Evolutionary conservation across 768 basidiomycete genomes (phyloP).

Genomic region (Boletellus ananas): DNA sequence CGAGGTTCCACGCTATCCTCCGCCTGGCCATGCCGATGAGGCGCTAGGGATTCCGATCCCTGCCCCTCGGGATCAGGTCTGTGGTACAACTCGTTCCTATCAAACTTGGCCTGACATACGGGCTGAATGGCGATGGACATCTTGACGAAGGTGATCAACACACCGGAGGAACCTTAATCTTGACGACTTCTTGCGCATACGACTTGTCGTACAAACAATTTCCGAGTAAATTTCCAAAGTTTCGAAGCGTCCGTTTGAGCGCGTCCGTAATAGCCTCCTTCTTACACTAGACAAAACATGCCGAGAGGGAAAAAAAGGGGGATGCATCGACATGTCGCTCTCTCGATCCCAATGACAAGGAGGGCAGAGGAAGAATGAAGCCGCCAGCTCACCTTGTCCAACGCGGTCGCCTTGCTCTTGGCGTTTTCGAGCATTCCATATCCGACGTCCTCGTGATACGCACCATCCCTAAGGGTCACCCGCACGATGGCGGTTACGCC

Average conservation of each 20-base stretch:
- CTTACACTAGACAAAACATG: slow-evolving; percentile 64
- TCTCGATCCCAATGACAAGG: neutral
- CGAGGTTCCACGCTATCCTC: neutral
- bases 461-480: slow-evolving; percentile 84
- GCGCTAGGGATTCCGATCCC: slow-evolving; percentile 25
- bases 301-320: neutral
- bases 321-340: neutral
- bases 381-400: slow-evolving; percentile 78
- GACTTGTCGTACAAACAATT: slow-evolving; percentile 97
- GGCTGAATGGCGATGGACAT: neutral
- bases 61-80: slow-evolving; percentile 64
- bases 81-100: slow-evolving; percentile 63
- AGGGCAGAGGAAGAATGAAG: neutral
- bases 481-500: slow-evolving; percentile 84
- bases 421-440: slow-evolving; percentile 85
- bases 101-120: slow-evolving; percentile 55
- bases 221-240: slow-evolving; percentile 92
- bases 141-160: slow-evolving; percentile 25
- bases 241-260: slow-evolving; percentile 84
- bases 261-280: slow-evolving; percentile 98
- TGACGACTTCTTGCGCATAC: slow-evolving; percentile 78
- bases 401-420: slow-evolving; percentile 76
- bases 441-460: slow-evolving; percentile 90
- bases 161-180: slow-evolving; percentile 83
- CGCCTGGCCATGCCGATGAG: neutral